Percentiles rank a stretch among this genome's conserved stretches.
These are phyloP conservation scores for Hyphodiscus hymeniophilus DNA, from an alignment of 495 filamentous ascomycete genomes.

Conservation along the genomic window DNA sequence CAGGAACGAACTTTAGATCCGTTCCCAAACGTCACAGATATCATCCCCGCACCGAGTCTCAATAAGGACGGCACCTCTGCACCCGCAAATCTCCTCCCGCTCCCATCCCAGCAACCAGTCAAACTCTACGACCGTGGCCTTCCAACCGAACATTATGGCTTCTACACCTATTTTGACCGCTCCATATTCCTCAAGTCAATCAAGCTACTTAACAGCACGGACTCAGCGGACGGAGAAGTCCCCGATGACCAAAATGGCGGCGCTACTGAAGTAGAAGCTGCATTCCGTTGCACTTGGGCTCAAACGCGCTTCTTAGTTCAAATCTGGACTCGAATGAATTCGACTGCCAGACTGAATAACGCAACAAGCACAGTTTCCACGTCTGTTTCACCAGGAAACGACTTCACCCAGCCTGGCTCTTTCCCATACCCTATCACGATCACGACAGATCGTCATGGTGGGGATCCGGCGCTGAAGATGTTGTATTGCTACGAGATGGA, in stretches of 20 bases:
- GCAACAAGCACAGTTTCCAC: background rate
- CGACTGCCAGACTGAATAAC: conserved; percentile 36
- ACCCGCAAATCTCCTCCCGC: conserved; percentile 58
- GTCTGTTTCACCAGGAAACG: conserved; percentile 34
- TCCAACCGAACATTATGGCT: conserved; percentile 80
- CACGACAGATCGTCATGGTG: conserved; percentile 74
- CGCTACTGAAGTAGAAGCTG: conserved; percentile 47
- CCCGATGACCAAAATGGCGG: conserved; percentile 60
- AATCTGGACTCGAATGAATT: conserved; percentile 70
- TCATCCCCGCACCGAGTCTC: conserved; percentile 52
- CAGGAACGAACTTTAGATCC: conserved; percentile 13
- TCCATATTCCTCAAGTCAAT: conserved; percentile 67
- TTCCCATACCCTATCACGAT: conserved; percentile 85
- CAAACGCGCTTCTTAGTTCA: conserved; percentile 81
- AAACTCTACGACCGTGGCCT: conserved; percentile 77
- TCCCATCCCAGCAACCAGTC: conserved; percentile 67
- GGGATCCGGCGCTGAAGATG: conserved; percentile 51
- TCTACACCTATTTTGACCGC: conserved; percentile 87
- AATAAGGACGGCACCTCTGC: conserved; percentile 63
- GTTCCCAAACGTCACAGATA: conserved; percentile 40
- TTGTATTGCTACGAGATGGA: conserved; percentile 64
- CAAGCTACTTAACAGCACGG: conserved; percentile 29
- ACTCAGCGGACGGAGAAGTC: conserved; percentile 25
- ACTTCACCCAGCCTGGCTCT: conserved; percentile 55
- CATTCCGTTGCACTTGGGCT: conserved; percentile 67